These are phyloP conservation scores for Xylaria hypoxylon DNA, from an alignment of 2,329 filamentous ascomycete species.

Conservation along the genomic window DNA sequence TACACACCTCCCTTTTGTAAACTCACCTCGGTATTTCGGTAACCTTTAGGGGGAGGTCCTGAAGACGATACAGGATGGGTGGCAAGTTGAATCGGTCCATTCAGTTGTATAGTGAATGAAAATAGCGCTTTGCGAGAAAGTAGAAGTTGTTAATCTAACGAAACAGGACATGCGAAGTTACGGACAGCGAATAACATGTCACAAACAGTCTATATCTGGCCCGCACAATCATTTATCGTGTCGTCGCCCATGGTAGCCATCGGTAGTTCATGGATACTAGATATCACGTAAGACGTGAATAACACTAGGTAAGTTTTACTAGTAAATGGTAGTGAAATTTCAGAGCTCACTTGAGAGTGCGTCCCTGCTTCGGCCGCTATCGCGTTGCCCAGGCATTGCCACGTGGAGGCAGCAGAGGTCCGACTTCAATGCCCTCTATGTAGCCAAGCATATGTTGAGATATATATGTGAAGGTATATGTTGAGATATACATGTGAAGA, in stretches of 20 bases:
- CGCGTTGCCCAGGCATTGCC: conserved; percentile 19
- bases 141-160: too few relatives aligned
- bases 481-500: neutral
- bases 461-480: neutral
- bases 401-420: conserved; percentile 22
- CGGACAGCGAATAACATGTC: too few relatives aligned
- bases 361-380: conserved; percentile 20
- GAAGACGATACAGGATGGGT: too few relatives aligned
- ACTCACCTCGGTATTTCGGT: conserved; percentile 1
- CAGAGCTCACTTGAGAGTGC: conserved; percentile 9
- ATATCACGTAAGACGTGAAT: too few relatives aligned
- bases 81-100: too few relatives aligned
- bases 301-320: too few relatives aligned
- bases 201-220: too few relatives aligned
- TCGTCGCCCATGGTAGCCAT: neutral
- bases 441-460: conserved; percentile 1
- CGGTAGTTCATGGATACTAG: too few relatives aligned
- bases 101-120: too few relatives aligned
- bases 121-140: too few relatives aligned
- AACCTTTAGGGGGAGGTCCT: neutral
- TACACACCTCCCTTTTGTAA: conserved; percentile 3
- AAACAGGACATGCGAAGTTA: too few relatives aligned
- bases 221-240: neutral
- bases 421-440: conserved; percentile 16
- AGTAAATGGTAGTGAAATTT: too few relatives aligned